Percentiles rank a stretch among this genome's conserved stretches.
These are phyloP conservation scores for Aspergillus biplanus DNA, from an alignment of 495 filamentous ascomycete species.

Conservation along the genomic window DNA sequence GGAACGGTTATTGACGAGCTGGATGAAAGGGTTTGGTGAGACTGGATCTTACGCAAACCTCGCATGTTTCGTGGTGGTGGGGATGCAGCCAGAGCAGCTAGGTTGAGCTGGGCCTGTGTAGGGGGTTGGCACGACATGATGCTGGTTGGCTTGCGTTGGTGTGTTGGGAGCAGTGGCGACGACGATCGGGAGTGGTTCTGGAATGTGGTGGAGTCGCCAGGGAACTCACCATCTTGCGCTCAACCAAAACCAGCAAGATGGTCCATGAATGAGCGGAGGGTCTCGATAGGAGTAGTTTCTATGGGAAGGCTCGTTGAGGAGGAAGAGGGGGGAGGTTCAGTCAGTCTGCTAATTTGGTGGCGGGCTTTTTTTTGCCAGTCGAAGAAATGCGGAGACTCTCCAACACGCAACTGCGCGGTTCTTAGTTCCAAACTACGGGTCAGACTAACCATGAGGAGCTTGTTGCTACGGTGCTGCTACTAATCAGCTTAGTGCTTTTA, in stretches of 20 bases:
- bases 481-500: conserved; percentile 6
- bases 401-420: conserved; percentile 12
- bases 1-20: conserved; percentile 40
- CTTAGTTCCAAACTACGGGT: background rate
- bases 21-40: conserved; percentile 53
- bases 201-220: conserved; percentile 2
- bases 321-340: background rate
- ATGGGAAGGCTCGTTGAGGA: background rate
- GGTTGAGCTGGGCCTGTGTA: conserved; percentile 30
- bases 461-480: conserved; percentile 12
- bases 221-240: conserved; percentile 22
- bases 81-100: conserved; percentile 41
- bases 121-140: conserved; percentile 28
- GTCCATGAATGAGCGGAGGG: conserved; percentile 11
- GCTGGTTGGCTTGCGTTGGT: background rate
- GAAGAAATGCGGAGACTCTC: conserved; percentile 32
- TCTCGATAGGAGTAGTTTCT: background rate
- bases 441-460: conserved; percentile 2
- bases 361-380: conserved; percentile 20
- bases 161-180: conserved; percentile 2
- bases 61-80: conserved; percentile 53
- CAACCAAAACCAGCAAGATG: conserved; percentile 17
- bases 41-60: conserved; percentile 56
- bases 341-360: conserved; percentile 9
- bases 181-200: conserved; percentile 4